Percentiles rank a stretch among this genome's conserved stretches.
These are phyloP conservation scores for Pythium phragmitis DNA, from an alignment of 352 stramenopile species.

Conservation along the genomic window DNA sequence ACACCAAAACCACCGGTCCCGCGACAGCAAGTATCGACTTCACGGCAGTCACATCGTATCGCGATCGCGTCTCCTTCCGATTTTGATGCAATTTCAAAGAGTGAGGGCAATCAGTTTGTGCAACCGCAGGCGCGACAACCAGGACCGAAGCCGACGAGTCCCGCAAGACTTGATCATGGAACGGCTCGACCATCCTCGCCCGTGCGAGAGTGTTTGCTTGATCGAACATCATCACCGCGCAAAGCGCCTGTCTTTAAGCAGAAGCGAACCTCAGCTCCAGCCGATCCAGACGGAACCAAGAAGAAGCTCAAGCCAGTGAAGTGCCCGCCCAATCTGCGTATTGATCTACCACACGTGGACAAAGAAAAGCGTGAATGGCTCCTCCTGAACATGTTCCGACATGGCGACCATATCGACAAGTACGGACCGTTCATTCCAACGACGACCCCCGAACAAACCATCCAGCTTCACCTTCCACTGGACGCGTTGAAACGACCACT, in stretches of 20 bases:
- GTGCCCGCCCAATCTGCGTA: constrained; percentile 46
- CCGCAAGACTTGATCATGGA: neutral
- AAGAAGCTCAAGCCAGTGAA: constrained; percentile 50
- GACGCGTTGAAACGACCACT: constrained; percentile 10
- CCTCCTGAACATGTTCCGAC: constrained; percentile 79
- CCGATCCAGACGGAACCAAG: constrained; percentile 9
- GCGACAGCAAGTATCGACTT: constrained; percentile 10
- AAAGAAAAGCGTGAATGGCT: constrained; percentile 77
- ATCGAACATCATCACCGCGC: constrained; percentile 19
- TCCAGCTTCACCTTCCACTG: constrained; percentile 7
- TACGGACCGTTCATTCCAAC: constrained; percentile 61
- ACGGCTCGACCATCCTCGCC: neutral
- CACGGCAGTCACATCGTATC: neutral
- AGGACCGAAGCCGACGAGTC: neutral
- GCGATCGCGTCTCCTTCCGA: neutral
- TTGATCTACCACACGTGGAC: constrained; percentile 50
- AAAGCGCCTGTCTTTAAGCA: constrained; percentile 52
- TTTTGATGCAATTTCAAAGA: neutral
- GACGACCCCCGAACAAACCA: constrained; percentile 8
- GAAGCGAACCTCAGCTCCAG: constrained; percentile 28
- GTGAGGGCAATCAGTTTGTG: neutral
- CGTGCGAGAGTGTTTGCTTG: neutral
- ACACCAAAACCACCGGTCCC: constrained; percentile 16
- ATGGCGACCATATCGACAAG: constrained; percentile 61
- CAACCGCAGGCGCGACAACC: too few species aligned